phyloP scores from a whole-genome alignment of 495 filamentous ascomycete genomes.

The Staphylotrichum tortipilum region DNA sequence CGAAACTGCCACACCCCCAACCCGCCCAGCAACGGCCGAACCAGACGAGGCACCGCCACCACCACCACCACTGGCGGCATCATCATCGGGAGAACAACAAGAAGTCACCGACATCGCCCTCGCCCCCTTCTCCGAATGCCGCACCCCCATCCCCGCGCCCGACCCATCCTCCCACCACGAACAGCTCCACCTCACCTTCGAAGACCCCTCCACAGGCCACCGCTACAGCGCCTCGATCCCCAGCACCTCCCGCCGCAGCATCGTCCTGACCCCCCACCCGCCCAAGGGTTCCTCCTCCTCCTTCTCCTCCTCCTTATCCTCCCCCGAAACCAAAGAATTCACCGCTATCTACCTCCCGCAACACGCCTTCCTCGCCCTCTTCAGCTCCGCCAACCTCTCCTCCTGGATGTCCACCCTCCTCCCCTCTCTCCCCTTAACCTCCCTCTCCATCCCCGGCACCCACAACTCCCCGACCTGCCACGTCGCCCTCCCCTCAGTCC shows the following conservation, averaged over 20 bases:
- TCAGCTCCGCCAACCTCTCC: constrained; percentile 60
- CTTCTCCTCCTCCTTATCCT: too few species aligned
- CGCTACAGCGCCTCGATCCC: constrained; percentile 34
- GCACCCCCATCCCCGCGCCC: constrained; percentile 28
- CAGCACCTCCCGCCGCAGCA: constrained; percentile 25
- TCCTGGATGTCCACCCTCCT: constrained; percentile 74
- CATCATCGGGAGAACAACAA: constrained; percentile 14
- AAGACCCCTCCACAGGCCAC: constrained; percentile 24
- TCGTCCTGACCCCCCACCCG: constrained; percentile 26
- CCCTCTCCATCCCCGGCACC: constrained; percentile 86
- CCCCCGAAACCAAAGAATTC: constrained; percentile 38
- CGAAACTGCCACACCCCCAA: constrained; percentile 20
- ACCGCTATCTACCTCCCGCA: constrained; percentile 63
- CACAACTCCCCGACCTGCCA: constrained; percentile 88
- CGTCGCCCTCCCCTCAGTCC: constrained; percentile 78
- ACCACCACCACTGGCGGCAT: too few species aligned
- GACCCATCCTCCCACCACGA: constrained; percentile 24
- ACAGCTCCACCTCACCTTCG: constrained; percentile 38
- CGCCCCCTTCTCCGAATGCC: constrained; percentile 28
- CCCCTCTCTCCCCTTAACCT: constrained; percentile 61
- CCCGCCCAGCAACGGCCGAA: constrained; percentile 12
- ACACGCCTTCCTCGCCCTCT: constrained; percentile 62
- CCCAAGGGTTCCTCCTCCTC: too few species aligned
- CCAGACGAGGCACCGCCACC: constrained; percentile 5
- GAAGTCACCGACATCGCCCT: constrained; percentile 28